A percentile compares a stretch with the other conserved stretches of the same genome.
Evolutionary conservation across 108 stramenopile genomes (phyloP).

Genomic region (Fragilaria crotonensis): DNA sequence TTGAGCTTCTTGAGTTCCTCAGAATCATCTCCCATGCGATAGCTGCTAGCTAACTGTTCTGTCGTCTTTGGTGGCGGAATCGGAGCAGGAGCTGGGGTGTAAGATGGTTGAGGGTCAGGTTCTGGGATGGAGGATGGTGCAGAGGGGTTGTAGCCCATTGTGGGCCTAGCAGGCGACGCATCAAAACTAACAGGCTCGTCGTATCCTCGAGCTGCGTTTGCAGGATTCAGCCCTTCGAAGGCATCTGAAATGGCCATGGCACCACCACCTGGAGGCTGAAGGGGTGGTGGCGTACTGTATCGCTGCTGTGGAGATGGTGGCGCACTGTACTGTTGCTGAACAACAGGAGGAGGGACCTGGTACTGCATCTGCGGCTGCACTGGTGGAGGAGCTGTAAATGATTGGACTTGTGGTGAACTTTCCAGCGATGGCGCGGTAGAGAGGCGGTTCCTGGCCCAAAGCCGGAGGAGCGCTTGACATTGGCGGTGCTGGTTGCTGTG

Average conservation of each 20-base stretch:
- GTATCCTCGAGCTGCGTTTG: conserved; percentile 5
- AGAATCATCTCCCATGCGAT: conserved; percentile 26
- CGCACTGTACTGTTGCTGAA: conserved; percentile 10
- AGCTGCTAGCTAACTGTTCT: conserved; percentile 10
- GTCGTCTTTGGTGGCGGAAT: background rate
- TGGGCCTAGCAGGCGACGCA: background rate
- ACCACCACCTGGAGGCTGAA: conserved; percentile 20
- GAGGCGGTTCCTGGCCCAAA: background rate
- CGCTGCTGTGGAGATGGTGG: conserved; percentile 7
- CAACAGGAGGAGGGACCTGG: conserved; percentile 7
- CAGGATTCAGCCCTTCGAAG: conserved; percentile 58
- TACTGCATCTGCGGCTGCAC: background rate
- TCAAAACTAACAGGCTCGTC: background rate
- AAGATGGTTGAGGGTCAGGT: conserved; percentile 2
- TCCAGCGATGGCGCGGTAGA: background rate
- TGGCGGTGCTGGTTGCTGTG: conserved; percentile 13
- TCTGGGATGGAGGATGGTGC: background rate
- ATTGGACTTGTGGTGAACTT: background rate
- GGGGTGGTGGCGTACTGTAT: conserved; percentile 26
- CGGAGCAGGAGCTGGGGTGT: background rate
- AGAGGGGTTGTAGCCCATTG: background rate
- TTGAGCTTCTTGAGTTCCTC: conserved; percentile 59
- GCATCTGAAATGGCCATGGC: conserved; percentile 71
- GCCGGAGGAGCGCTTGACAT: background rate
- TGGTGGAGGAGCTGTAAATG: background rate